phyloP scores from a whole-genome alignment of 2,329 filamentous ascomycete species.

The Scytalidium lignicola region DNA sequence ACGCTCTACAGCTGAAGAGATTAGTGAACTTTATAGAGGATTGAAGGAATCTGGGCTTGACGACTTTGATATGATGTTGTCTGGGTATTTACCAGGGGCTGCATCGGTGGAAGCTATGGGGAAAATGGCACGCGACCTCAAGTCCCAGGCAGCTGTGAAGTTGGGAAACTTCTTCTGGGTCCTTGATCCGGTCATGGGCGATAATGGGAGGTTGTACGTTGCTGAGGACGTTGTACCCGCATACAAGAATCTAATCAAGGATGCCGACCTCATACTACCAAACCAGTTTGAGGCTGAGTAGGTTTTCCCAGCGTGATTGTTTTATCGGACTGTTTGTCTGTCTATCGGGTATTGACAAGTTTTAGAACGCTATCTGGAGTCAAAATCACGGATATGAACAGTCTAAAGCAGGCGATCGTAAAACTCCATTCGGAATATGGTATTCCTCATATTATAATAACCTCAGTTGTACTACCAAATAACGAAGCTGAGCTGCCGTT shows the following conservation, averaged over 20 bases:
- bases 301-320: slow-evolving; percentile 25
- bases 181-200: slow-evolving; percentile 96
- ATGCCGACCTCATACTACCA: slow-evolving; percentile 87
- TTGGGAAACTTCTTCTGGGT: slow-evolving; percentile 93
- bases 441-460: slow-evolving; percentile 88
- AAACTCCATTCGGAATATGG: slow-evolving; percentile 70
- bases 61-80: slow-evolving; percentile 89
- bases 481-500: slow-evolving; percentile 43
- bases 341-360: slow-evolving; percentile 1
- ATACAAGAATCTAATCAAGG: slow-evolving; percentile 72
- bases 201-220: slow-evolving; percentile 88
- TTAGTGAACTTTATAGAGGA: slow-evolving; percentile 77
- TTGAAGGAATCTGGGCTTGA: slow-evolving; percentile 79
- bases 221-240: slow-evolving; percentile 86
- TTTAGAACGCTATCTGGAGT: slow-evolving; percentile 75
- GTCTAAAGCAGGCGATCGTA: slow-evolving; percentile 68
- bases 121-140: slow-evolving; percentile 75
- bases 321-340: background rate
- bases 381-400: slow-evolving; percentile 70
- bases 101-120: slow-evolving; percentile 80
- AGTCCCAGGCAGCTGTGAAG: slow-evolving; percentile 53
- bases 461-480: slow-evolving; percentile 67
- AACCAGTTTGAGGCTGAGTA: slow-evolving; percentile 98
- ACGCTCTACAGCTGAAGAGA: slow-evolving; percentile 74
- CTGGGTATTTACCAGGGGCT: slow-evolving; percentile 88